Conservation (phyloP, 805 yeast genomes). For the Candida taoyuanica region DNA sequence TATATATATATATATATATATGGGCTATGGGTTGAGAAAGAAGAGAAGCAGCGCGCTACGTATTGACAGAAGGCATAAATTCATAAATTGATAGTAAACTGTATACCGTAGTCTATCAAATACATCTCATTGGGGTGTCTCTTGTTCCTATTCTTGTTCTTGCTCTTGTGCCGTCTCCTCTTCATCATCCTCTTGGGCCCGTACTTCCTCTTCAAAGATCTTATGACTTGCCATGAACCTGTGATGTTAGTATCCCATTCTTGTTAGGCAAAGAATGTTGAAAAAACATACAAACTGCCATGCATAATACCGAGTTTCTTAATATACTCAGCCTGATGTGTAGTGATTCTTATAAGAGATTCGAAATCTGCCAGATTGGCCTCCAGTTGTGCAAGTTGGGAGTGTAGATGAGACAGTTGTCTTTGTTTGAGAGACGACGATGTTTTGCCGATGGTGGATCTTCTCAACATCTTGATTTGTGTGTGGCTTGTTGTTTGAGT, state of each 20-base stretch:
- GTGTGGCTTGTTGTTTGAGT: no score
- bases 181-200: slow-evolving; percentile 16
- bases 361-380: slow-evolving; percentile 52
- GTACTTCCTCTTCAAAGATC: slow-evolving; percentile 26
- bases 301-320: slow-evolving; percentile 53
- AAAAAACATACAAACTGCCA: slow-evolving; percentile 40
- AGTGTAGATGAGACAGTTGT: slow-evolving; percentile 46
- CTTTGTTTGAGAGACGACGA: slow-evolving; percentile 32
- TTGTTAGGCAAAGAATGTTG: no score
- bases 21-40: no score
- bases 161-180: slow-evolving; percentile 2
- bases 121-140: background rate
- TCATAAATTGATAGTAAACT: no score
- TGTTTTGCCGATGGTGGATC: slow-evolving; percentile 18
- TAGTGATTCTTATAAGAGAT: slow-evolving; percentile 44
- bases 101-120: background rate
- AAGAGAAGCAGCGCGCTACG: no score
- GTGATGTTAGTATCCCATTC: slow-evolving; percentile 5
- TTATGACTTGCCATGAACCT: slow-evolving; percentile 28
- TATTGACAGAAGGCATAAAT: no score
- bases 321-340: slow-evolving; percentile 48
- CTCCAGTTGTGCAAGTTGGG: slow-evolving; percentile 52
- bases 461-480: slow-evolving; percentile 16
- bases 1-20: no score
- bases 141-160: background rate